These are phyloP conservation scores for Cairneyella variabilis DNA, from an alignment of 495 filamentous ascomycete species.

Conservation along the genomic window DNA sequence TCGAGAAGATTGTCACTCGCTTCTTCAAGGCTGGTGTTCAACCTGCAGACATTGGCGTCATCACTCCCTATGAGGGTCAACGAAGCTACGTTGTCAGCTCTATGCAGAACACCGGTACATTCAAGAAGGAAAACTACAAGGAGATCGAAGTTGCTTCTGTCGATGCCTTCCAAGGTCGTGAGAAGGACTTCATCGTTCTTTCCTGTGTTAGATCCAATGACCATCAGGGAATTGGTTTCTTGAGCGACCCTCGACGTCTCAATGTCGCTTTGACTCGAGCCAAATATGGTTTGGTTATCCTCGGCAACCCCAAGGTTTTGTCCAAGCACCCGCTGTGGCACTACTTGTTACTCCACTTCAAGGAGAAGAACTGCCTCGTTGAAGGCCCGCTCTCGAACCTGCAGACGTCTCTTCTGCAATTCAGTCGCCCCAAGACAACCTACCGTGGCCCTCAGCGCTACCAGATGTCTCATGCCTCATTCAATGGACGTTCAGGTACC, in stretches of 20 bases:
- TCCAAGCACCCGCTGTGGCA: slow-evolving; percentile 99
- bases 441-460: slow-evolving; percentile 90
- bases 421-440: slow-evolving; percentile 86
- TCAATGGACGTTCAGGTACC: slow-evolving; percentile 31
- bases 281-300: slow-evolving; percentile 92
- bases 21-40: slow-evolving; percentile 99
- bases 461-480: slow-evolving; percentile 63
- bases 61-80: slow-evolving; percentile 98
- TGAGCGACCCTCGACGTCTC: slow-evolving; percentile 95
- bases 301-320: slow-evolving; percentile 96
- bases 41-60: slow-evolving; percentile 89
- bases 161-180: slow-evolving; percentile 97
- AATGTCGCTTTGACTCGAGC: slow-evolving; percentile 98
- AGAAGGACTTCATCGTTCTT: slow-evolving; percentile 98
- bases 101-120: slow-evolving; percentile 95
- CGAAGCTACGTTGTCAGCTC: slow-evolving; percentile 97
- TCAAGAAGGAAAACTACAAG: slow-evolving; percentile 98
- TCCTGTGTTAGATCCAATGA: slow-evolving; percentile 99
- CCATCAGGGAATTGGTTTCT: slow-evolving; percentile 98
- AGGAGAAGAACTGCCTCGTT: slow-evolving; percentile 92
- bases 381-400: slow-evolving; percentile 96
- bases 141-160: slow-evolving; percentile 98
- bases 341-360: slow-evolving; percentile 93
- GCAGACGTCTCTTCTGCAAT: slow-evolving; percentile 91
- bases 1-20: slow-evolving; percentile 95